Evolutionary conservation across 1,284 basidiomycete genomes (phyloP), one percentile per base, ranked within the genome.

Genomic region (Trichosporon sp.): DNA sequence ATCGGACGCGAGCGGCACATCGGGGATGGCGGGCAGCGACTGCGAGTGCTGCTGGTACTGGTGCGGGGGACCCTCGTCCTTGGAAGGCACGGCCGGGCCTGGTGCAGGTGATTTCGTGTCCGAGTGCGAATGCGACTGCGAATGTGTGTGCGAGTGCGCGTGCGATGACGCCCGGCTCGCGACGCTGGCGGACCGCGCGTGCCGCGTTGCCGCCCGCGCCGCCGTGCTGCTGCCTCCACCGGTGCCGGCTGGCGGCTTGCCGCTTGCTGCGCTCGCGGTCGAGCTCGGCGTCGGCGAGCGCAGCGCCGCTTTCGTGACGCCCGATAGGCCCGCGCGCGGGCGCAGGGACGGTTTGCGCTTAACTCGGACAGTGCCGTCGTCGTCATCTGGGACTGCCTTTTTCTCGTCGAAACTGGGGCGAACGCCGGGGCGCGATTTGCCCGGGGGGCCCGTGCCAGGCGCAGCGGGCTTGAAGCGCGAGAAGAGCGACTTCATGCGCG

Each of bases 401-500:
- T 67, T 70, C 51, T 67, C 66, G 64, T 70, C 69, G 60, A 65
- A 42, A n/a, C 56, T 44, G 66, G 18, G 35, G 56, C 64, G 69
- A 53, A n/a, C n/a, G n/a, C n/a, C n/a, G n/a, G 56, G 56, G 15
- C 56, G 56, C n/a, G 56, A 18, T 31, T 63, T 62, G 60, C 32
- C 60, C 18, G 34, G 62, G n/a, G 62, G 63, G 29, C 38, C 32
- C 65, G 53, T 38, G 44, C 35, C 62, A 34, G 42, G 44, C 4
- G 63, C 56, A n/a, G 66, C 62, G 62, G 69, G 65, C 67, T 75
- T 73, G 62, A 77, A 73, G 51, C 75, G 71, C 34, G 75, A 75
- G 68, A 76, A 75, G 53, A 77, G 68, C 64, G 76, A 76, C 71
- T 77, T 77, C 76, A 77, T 77, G 53, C n/a, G 42, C 29, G 6